phyloP scores from a whole-genome alignment of 805 yeast species.

The Starmerella asiatica region DNA sequence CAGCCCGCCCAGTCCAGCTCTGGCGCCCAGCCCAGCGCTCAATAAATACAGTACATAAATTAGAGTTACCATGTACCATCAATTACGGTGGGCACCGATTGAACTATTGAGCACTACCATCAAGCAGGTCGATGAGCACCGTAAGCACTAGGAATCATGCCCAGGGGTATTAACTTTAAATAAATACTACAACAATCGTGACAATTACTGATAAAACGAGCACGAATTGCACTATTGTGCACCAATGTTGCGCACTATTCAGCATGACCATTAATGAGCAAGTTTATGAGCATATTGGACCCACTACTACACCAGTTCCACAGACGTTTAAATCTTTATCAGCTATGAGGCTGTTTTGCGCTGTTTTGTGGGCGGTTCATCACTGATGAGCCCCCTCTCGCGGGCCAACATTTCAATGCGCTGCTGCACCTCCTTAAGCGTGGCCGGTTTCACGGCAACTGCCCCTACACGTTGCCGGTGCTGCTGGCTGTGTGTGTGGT shows the following conservation, averaged over 20 bases:
- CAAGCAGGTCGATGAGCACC: no score
- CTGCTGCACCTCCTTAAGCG: conserved; percentile 37
- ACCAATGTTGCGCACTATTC: neutral
- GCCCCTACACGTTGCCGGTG: conserved; percentile 33
- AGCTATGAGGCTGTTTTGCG: no score
- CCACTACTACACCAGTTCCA: neutral
- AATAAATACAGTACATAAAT: neutral
- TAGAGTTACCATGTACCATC: neutral
- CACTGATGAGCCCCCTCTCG: conserved; percentile 10
- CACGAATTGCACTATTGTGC: neutral
- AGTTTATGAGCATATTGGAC: neutral
- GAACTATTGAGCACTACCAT: no score
- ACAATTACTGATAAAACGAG: neutral
- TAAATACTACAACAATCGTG: no score
- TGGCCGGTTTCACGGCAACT: conserved; percentile 32
- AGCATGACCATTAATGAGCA: neutral
- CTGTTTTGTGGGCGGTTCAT: no score
- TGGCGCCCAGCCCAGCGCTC: no score
- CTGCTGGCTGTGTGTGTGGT: conserved; percentile 67
- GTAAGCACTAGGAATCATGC: no score
- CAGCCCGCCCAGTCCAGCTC: no score
- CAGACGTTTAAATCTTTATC: neutral
- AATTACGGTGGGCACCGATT: no score
- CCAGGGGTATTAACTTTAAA: no score
- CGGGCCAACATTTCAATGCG: conserved; percentile 29